Conservation (phyloP, 202 grass and related monocot species). For the Digitaria exilis region DNA sequence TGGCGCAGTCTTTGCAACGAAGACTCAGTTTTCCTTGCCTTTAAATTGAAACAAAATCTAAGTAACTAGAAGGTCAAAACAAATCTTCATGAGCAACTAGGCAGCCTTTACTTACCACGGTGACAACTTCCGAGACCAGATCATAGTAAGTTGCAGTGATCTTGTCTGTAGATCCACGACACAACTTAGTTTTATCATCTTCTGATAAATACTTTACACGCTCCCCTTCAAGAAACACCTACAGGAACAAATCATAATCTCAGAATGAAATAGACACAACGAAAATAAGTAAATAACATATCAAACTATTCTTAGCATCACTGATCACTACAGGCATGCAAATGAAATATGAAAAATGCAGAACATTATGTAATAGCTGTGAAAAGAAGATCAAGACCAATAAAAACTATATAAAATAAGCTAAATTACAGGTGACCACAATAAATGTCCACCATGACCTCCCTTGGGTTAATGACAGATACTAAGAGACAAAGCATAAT, state of each 20-base stretch:
- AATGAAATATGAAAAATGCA: slow-evolving; percentile 4
- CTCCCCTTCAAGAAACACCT: slow-evolving; percentile 91
- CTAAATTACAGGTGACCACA: not conserved
- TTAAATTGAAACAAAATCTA: slow-evolving; percentile 29
- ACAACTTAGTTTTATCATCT: slow-evolving; percentile 70
- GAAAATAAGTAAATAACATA: slow-evolving; percentile 20
- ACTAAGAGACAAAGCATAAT: not conserved
- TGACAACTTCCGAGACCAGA: slow-evolving; percentile 84
- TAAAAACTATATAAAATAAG: not conserved
- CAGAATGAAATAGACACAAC: slow-evolving; percentile 2
- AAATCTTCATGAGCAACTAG: not conserved
- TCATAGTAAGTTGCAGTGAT: slow-evolving; percentile 89
- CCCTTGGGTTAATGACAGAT: not conserved
- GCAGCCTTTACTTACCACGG: slow-evolving; percentile 71
- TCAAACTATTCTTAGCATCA: not conserved
- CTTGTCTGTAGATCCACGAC: slow-evolving; percentile 60
- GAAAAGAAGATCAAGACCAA: not conserved
- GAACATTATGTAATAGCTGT: slow-evolving; percentile 2
- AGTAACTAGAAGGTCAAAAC: not conserved
- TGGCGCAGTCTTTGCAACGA: slow-evolving; percentile 91
- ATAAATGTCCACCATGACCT: not conserved
- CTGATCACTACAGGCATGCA: not conserved
- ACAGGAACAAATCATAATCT: slow-evolving; percentile 30
- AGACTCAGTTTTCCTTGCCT: slow-evolving; percentile 93
- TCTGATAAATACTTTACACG: slow-evolving; percentile 61